Conservation (phyloP, 2,329 filamentous ascomycete species). For the Didymellaceae sp. region DNA sequence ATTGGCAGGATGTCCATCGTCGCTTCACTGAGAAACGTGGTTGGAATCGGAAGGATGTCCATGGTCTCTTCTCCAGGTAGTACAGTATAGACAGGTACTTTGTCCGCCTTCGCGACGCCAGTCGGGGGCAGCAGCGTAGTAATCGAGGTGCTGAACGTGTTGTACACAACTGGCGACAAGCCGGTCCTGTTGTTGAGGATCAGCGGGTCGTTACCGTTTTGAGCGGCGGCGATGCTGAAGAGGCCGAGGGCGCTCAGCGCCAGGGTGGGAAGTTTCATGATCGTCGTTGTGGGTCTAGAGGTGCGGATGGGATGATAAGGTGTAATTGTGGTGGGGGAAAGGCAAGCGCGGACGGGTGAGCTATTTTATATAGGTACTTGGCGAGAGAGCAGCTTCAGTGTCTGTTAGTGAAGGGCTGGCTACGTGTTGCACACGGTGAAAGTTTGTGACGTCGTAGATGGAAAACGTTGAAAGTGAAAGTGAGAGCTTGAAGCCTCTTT, state of each 20-base stretch:
- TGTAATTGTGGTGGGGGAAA: not conserved
- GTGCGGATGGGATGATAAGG: not conserved
- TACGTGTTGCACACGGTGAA: too few species aligned
- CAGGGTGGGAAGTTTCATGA: slow-evolving; percentile 3
- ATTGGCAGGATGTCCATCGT: not conserved
- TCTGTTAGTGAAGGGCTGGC: too few species aligned
- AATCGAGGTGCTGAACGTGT: slow-evolving; percentile 1
- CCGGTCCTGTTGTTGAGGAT: slow-evolving; percentile 6
- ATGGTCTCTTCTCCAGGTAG: not conserved
- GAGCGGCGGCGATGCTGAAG: not conserved
- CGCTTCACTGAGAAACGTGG: not conserved
- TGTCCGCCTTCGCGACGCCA: too few species aligned
- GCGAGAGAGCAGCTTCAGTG: too few species aligned
- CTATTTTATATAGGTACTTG: not conserved
- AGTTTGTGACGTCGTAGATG: too few species aligned
- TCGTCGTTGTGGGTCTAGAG: not conserved
- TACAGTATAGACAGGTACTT: slow-evolving; percentile 1
- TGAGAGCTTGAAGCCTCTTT: too few species aligned
- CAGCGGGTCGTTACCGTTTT: slow-evolving; percentile 11
- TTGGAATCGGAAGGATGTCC: not conserved
- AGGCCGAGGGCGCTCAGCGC: not conserved
- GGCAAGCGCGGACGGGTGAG: not conserved
- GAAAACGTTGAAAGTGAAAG: too few species aligned
- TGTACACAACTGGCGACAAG: slow-evolving; percentile 2
- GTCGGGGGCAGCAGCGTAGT: not conserved